Base-by-base conservation (phyloP, 176 grass and related monocot genomes). In the maize (Zea mays) region DNA sequence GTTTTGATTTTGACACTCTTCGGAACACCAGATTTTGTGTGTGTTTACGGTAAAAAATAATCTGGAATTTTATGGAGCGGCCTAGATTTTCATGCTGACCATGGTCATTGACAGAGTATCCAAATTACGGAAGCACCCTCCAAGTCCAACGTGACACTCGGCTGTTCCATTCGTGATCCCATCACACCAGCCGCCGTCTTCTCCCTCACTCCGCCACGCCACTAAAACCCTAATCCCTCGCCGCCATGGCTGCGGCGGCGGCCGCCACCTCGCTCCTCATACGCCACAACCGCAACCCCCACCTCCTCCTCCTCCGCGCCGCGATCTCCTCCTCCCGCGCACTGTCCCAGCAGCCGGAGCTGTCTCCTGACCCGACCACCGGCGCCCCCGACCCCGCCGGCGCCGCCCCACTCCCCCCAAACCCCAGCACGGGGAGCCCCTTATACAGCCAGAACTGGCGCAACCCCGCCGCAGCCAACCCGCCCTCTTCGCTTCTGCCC, bases 401-500 rank as follows among this genome's bases (percentile, higher is more conserved):
- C 46, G 0, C 85, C 17, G 61, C 87, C 11, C 92, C 92, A 17
- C 90, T 99, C 7, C 96, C 96, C 3, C 92, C 96, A 6, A 95
- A 85, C 50, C 96, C 96, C 4, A 93, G 83, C 83, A 70, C 86
- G 10, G 96, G 96, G 64, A 99, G 86, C 79, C 92, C 96, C 33
- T 93, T 87, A 80, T 99, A 93, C 33, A 85, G 73, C 7, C 88
- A 93, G 58, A 99, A 99, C 90, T 99, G 96, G 96, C 89, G 96
- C 35, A 90, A 73, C 62, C 92, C 87, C 3, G 78, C 61, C 63
- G 50, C 83, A 14, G 50, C 85, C 68, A 60, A 14, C 33, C 61
- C 76, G 34, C 6, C 84, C 6, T 71, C 77, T 48, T 80, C 88
- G 56, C 59, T 79, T 45, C 83, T 87, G 72, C 87, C 90, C 8